Evolutionary conservation across 345 rosid species (phyloP), one percentile per base, ranked within the genome.

Genomic region (Boechera stricta): DNA sequence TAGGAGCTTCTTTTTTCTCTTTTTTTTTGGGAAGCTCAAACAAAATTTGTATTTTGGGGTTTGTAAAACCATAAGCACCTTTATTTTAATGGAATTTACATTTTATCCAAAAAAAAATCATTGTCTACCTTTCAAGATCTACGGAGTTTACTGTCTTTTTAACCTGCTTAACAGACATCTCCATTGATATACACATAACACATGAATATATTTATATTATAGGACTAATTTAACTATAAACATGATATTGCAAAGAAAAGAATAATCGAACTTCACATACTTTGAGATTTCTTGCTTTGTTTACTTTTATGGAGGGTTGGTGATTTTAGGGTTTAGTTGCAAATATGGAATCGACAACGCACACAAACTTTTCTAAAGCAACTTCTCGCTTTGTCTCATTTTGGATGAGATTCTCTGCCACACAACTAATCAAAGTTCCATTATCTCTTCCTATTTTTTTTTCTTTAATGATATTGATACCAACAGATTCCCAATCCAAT

Each of bases 331-430:
- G 73, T 66, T 78, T 67, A 73, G 51, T 39, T 77, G 77, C 77
- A 77, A 71, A 77, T 72, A 78, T 61, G 52, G 74, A 78, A 41
- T 73, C 77, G 81, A 67, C 81, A 78, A 47, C 74, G 64, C 81
- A 78, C 78, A 59, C 69, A 67, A 59, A 24, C 74, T 78, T 78
- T 78, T 72, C 57, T 42, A 78, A 78, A 78, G 81, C 77, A 78
- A 52, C 38, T 67, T 53, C 51, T 79, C 33, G 36, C 82, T 79
- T 78, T 79, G 78, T 78, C 81, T 66, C 56, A 67, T 79, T 73
- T 67, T 73, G 65, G 65, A 53, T 73, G 41, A 73, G 71, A 79
- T 73, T 79, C 78, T 79, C 74, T 67, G 66, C 71, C 70, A 79
- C 77, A 73, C 78, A 79, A 72, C 74, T 66, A 67, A 79, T 72